These are phyloP conservation scores for Salvia sclarea DNA, from an alignment of 305 asterid species.

Conservation along the genomic window DNA sequence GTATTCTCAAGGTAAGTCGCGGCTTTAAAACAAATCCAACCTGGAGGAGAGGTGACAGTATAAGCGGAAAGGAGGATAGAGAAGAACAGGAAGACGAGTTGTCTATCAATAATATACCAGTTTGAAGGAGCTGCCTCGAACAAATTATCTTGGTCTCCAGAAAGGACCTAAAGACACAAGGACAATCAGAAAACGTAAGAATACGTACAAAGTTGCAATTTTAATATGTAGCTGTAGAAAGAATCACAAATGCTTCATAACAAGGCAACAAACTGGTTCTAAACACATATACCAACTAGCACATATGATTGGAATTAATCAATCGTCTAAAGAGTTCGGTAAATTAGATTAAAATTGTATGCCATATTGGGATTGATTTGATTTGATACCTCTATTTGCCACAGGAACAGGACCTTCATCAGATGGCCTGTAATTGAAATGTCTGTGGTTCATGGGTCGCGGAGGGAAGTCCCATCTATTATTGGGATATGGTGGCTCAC, in stretches of 20 bases:
- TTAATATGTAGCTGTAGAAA: background rate
- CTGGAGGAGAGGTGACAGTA: slow-evolving; percentile 27
- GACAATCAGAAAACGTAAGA: background rate
- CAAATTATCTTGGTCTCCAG: slow-evolving; percentile 63
- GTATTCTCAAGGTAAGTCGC: slow-evolving; percentile 19
- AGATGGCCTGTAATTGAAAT: slow-evolving; percentile 62
- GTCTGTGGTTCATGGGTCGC: slow-evolving; percentile 58
- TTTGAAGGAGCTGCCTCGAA: slow-evolving; percentile 33
- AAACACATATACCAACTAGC: no score
- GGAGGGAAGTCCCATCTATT: slow-evolving; percentile 68
- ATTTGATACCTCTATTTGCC: slow-evolving; percentile 66
- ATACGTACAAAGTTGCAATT: background rate
- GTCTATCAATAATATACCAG: slow-evolving; percentile 33
- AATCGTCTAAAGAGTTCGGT: background rate
- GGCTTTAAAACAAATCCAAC: slow-evolving; percentile 15
- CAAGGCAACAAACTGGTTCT: background rate
- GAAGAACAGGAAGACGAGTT: background rate
- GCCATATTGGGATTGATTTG: slow-evolving; percentile 7
- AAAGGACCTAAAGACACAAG: slow-evolving; percentile 55
- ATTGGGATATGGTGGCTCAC: slow-evolving; percentile 57
- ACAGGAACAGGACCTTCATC: slow-evolving; percentile 70
- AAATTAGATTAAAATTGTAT: background rate
- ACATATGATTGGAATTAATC: slow-evolving; percentile 1
- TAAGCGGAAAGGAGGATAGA: slow-evolving; percentile 3
- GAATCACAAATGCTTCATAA: slow-evolving; percentile 8